Percentiles rank a stretch among this genome's conserved stretches.
Evolutionary conservation across 2,329 filamentous ascomycete genomes (phyloP).

Genomic region (Trichoderma simmonsii): DNA sequence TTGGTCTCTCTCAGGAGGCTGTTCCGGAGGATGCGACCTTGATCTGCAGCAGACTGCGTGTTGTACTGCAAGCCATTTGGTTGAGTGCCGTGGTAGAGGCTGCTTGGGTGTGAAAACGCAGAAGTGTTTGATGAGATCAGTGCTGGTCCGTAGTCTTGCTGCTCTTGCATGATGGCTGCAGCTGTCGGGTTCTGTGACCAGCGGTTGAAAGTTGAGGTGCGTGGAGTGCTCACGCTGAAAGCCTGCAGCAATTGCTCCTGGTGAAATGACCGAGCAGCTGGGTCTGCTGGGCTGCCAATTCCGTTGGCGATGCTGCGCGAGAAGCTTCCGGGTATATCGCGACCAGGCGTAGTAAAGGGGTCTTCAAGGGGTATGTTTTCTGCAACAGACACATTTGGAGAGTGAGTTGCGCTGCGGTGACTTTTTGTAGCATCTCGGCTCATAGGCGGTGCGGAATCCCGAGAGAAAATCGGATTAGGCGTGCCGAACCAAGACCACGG

Average conservation of each 20-base stretch:
- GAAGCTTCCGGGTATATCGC: conserved; percentile 14
- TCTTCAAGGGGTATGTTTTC: conserved; percentile 28
- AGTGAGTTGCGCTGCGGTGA: not conserved
- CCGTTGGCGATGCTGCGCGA: conserved; percentile 11
- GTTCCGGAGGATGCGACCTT: conserved; percentile 21
- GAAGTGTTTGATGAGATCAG: conserved; percentile 31
- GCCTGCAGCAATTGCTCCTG: conserved; percentile 36
- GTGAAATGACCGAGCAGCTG: conserved; percentile 31
- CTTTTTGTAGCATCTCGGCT: conserved; percentile 29
- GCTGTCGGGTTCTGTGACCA: conserved; percentile 29
- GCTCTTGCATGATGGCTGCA: conserved; percentile 23
- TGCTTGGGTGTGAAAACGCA: conserved; percentile 49
- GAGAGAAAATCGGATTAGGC: conserved; percentile 31
- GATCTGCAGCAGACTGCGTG: conserved; percentile 20
- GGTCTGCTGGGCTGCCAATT: conserved; percentile 1
- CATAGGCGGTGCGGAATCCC: conserved; percentile 22
- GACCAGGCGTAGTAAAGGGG: conserved; percentile 31
- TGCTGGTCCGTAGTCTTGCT: conserved; percentile 18
- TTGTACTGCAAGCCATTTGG: conserved; percentile 26
- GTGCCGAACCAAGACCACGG: conserved; percentile 52
- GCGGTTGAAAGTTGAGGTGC: conserved; percentile 32
- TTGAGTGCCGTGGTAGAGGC: conserved; percentile 49
- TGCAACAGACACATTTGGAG: not conserved
- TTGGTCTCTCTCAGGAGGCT: conserved; percentile 6
- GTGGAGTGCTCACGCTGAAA: conserved; percentile 29